Conservation (phyloP, 768 basidiomycete species). For the Kwoniella sp. region DNA sequence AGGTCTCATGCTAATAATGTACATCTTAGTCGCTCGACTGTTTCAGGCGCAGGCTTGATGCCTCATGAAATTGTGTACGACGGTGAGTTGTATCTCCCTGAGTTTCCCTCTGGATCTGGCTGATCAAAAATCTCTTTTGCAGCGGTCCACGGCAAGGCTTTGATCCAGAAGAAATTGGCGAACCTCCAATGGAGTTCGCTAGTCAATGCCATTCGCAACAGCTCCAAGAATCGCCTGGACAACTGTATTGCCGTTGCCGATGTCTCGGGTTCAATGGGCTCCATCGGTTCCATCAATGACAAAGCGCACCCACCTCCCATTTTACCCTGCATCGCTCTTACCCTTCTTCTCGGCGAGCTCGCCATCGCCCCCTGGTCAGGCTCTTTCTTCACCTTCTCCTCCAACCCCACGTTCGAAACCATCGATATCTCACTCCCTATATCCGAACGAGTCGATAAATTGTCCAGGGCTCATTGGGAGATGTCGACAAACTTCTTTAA, state of each 20-base stretch:
- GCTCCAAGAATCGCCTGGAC: slow-evolving; percentile 64
- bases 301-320: slow-evolving; percentile 59
- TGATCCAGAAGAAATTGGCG: slow-evolving; percentile 59
- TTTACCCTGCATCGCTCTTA: slow-evolving; percentile 66
- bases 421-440: slow-evolving; percentile 57
- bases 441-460: slow-evolving; percentile 55
- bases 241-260: slow-evolving; percentile 71
- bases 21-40: slow-evolving; percentile 56
- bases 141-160: neutral
- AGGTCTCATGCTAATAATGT: slow-evolving; percentile 9
- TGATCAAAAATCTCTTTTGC: neutral
- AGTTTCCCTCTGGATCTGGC: neutral
- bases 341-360: slow-evolving; percentile 66
- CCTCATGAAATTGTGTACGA: slow-evolving; percentile 66
- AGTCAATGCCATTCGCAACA: slow-evolving; percentile 59
- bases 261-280: slow-evolving; percentile 74
- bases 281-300: neutral
- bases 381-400: slow-evolving; percentile 71
- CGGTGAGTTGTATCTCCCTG: slow-evolving; percentile 42
- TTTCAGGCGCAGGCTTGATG: slow-evolving; percentile 64
- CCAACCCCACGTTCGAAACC: slow-evolving; percentile 60
- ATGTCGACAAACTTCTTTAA: slow-evolving; percentile 67
- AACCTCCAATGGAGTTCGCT: slow-evolving; percentile 72
- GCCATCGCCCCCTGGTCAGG: slow-evolving; percentile 68
- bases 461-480: slow-evolving; percentile 59